Conservation (phyloP, 179 eudicot genomes). For the Heliamphora pulchella region DNA sequence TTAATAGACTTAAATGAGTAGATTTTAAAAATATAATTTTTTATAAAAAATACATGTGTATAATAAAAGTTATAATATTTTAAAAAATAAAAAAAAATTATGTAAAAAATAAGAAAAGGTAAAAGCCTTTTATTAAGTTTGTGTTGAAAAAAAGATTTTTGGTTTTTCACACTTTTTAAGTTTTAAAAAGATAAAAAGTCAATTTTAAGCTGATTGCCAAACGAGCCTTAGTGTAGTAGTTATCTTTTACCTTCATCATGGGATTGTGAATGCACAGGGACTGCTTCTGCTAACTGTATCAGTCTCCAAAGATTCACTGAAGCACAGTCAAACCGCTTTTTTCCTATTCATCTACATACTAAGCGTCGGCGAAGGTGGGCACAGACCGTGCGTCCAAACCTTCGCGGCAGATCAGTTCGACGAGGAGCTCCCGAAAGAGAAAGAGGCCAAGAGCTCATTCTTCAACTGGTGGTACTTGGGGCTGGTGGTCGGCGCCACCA, state of each 20-base stretch:
- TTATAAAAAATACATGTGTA: no score
- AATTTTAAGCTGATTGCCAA: no score
- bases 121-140: no score
- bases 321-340: slow-evolving; percentile 22
- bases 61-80: no score
- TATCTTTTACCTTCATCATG: background rate
- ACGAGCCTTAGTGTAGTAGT: background rate
- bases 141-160: no score
- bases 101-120: no score
- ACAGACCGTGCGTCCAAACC: slow-evolving; percentile 67
- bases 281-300: slow-evolving; percentile 37
- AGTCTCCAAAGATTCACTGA: slow-evolving; percentile 25
- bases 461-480: slow-evolving; percentile 88
- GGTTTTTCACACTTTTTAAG: no score
- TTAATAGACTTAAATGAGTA: no score
- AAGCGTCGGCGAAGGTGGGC: slow-evolving; percentile 60
- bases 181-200: background rate
- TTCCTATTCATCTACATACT: slow-evolving; percentile 47
- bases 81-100: no score
- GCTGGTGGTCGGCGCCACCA: slow-evolving; percentile 45
- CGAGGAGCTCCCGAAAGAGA: slow-evolving; percentile 43
- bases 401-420: slow-evolving; percentile 78
- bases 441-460: slow-evolving; percentile 55
- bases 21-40: no score
- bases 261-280: slow-evolving; percentile 34